These are phyloP conservation scores for Camellia japonica DNA, from an alignment of 148 eudicot species.

Conservation along the genomic window DNA sequence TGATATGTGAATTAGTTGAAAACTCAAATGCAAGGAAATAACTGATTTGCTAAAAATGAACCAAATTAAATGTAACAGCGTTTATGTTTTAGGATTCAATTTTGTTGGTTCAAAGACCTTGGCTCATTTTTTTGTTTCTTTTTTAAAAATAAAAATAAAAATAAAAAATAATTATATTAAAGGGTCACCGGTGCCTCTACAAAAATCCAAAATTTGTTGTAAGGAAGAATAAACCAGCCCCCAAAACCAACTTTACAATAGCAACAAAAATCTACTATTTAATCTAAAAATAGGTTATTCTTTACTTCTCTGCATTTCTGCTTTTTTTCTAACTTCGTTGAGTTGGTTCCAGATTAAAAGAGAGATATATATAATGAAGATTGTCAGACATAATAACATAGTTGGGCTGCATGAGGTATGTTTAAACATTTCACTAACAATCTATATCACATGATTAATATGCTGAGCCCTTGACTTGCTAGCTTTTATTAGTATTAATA, in stretches of 20 bases:
- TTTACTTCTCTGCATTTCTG: background rate
- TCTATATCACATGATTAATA: background rate
- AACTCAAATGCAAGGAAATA: background rate
- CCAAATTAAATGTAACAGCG: background rate
- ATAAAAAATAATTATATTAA: too few relatives aligned
- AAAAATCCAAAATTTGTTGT: too few relatives aligned
- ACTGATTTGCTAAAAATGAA: background rate
- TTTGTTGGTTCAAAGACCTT: background rate
- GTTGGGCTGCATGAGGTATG: slow-evolving; percentile 86
- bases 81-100: background rate
- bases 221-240: too few relatives aligned
- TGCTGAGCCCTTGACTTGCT: slow-evolving; percentile 2
- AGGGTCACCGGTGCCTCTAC: too few relatives aligned
- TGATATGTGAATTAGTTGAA: background rate
- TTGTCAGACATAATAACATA: slow-evolving; percentile 86
- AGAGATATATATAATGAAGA: slow-evolving; percentile 97
- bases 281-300: too few relatives aligned
- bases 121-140: background rate
- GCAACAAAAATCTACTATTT: too few relatives aligned
- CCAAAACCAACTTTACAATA: too few relatives aligned
- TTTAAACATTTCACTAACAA: too few relatives aligned
- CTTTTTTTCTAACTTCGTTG: background rate
- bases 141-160: too few relatives aligned
- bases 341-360: slow-evolving; percentile 73
- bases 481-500: slow-evolving; percentile 1